These are phyloP conservation scores for Cutaneotrichosporon dermatis DNA, from an alignment of 1,284 basidiomycete species.

Conservation along the genomic window DNA sequence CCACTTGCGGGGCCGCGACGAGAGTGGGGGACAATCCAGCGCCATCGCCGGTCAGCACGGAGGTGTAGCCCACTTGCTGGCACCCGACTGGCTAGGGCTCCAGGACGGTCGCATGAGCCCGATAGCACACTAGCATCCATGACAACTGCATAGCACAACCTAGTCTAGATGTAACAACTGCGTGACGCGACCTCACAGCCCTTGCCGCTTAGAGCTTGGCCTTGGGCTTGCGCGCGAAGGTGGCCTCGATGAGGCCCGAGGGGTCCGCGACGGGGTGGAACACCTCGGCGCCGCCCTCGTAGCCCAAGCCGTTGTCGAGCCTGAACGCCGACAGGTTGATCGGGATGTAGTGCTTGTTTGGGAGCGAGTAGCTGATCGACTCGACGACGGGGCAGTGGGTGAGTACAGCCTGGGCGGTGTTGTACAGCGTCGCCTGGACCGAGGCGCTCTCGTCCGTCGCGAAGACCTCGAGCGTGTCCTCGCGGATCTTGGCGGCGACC, in stretches of 20 bases:
- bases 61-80: too few species aligned
- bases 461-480: slow-evolving; percentile 73
- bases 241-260: slow-evolving; percentile 51
- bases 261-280: slow-evolving; percentile 75
- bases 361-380: slow-evolving; percentile 68
- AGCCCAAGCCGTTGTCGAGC: slow-evolving; percentile 52
- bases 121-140: too few species aligned
- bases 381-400: slow-evolving; percentile 61
- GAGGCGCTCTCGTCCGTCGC: slow-evolving; percentile 82
- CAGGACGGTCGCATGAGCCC: too few species aligned
- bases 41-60: too few species aligned
- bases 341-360: slow-evolving; percentile 87
- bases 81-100: too few species aligned
- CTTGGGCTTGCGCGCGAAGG: slow-evolving; percentile 46
- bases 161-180: too few species aligned
- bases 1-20: too few species aligned
- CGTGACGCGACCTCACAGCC: not conserved
- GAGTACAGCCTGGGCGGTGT: slow-evolving; percentile 74
- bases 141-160: too few species aligned
- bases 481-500: slow-evolving; percentile 58
- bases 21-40: too few species aligned
- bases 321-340: slow-evolving; percentile 45
- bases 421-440: slow-evolving; percentile 90
- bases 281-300: slow-evolving; percentile 69
- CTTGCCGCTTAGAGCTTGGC: slow-evolving; percentile 19